These are phyloP conservation scores for Eleusine indica DNA, from an alignment of 176 grass and related monocot genomes.

Conservation along the genomic window DNA sequence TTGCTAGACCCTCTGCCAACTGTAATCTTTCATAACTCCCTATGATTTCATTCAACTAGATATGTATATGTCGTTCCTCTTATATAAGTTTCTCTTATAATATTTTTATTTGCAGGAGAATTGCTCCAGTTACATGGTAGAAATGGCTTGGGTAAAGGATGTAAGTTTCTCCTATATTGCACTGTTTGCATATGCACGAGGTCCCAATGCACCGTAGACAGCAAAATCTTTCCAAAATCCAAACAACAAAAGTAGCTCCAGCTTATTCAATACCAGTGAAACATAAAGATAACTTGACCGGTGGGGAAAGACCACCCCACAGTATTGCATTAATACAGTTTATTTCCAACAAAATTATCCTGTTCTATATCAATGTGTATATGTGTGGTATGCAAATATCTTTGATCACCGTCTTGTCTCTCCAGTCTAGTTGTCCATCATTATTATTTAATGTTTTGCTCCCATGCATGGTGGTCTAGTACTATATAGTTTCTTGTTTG, in stretches of 20 bases:
- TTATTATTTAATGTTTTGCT: too few species aligned
- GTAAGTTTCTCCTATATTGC: slow-evolving; percentile 57
- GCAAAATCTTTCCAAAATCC: neutral
- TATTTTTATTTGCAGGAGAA: slow-evolving; percentile 52
- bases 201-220: neutral
- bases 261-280: slow-evolving; percentile 19
- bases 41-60: neutral
- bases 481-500: neutral
- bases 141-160: slow-evolving; percentile 94
- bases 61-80: neutral
- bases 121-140: slow-evolving; percentile 86
- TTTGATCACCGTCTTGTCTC: too few species aligned
- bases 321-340: too few species aligned
- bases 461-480: neutral
- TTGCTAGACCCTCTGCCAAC: neutral
- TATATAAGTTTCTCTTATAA: slow-evolving; percentile 38
- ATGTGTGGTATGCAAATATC: too few species aligned
- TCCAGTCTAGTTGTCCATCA: too few species aligned
- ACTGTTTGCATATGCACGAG: neutral
- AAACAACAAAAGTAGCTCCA: neutral
- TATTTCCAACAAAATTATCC: neutral
- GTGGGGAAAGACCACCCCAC: too few species aligned
- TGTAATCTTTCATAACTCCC: slow-evolving; percentile 9
- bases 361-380: neutral
- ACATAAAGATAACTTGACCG: neutral